Conservation (phyloP, 2,329 filamentous ascomycete species). For the Pseudogymnoascus sp. region DNA sequence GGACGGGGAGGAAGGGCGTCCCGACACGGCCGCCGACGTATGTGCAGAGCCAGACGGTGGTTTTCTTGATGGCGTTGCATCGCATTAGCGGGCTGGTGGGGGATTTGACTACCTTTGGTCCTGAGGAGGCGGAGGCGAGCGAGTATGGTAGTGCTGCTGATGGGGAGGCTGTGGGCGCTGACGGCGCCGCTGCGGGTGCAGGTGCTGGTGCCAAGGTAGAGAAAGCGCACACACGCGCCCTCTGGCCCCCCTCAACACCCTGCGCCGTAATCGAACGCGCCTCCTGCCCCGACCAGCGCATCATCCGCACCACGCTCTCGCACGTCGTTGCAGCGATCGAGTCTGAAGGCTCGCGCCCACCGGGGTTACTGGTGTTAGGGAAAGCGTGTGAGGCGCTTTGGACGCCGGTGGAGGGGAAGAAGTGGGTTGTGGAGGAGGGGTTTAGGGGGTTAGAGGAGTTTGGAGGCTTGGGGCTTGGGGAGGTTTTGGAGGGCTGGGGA, state of each 20-base stretch:
- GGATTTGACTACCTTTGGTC: constrained; percentile 52
- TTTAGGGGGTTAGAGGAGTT: constrained; percentile 62
- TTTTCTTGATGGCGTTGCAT: constrained; percentile 94
- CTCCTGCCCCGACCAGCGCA: constrained; percentile 86
- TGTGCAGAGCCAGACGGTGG: constrained; percentile 69
- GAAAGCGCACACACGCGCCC: constrained; percentile 22
- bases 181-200: constrained; percentile 15
- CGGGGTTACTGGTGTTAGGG: constrained; percentile 81
- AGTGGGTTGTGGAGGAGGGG: constrained; percentile 83
- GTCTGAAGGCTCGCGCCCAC: constrained; percentile 79
- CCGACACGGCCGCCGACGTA: constrained; percentile 76
- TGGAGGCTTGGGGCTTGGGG: constrained; percentile 13
- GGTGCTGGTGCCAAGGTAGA: constrained; percentile 17
- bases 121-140: constrained; percentile 28
- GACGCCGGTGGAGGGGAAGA: constrained; percentile 47
- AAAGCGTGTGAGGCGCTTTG: constrained; percentile 73
- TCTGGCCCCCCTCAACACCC: constrained; percentile 72
- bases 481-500: not conserved
- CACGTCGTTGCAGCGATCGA: constrained; percentile 78
- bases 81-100: constrained; percentile 66
- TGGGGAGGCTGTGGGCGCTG: constrained; percentile 12
- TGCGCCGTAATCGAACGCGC: constrained; percentile 92
- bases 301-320: constrained; percentile 79
- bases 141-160: constrained; percentile 24
- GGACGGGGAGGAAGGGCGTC: constrained; percentile 84